A percentile compares a stretch with the other conserved stretches of the same genome.
Evolutionary conservation across 352 stramenopile genomes (phyloP).

Genomic region (Globisporangium megalacanthum): DNA sequence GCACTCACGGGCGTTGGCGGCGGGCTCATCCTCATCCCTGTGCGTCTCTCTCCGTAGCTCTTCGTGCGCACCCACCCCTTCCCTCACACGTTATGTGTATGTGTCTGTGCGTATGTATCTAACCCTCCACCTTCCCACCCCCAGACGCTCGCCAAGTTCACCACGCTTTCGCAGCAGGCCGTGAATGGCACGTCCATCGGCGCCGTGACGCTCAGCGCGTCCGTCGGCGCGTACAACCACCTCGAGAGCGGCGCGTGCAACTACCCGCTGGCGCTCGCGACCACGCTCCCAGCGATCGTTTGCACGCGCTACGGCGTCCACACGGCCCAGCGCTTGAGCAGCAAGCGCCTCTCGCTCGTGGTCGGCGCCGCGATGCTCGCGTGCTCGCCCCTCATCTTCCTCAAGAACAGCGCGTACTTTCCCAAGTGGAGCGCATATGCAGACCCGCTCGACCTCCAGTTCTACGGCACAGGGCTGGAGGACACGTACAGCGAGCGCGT

Average conservation of each 20-base stretch:
- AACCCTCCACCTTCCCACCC: neutral
- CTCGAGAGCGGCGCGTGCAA: slow-evolving; percentile 65
- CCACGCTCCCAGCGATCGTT: slow-evolving; percentile 70
- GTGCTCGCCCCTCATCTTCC: slow-evolving; percentile 72
- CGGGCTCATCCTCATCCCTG: slow-evolving; percentile 80
- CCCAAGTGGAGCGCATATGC: slow-evolving; percentile 57
- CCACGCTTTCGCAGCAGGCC: slow-evolving; percentile 65
- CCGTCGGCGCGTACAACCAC: slow-evolving; percentile 72
- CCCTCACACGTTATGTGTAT: neutral
- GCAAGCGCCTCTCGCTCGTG: slow-evolving; percentile 69
- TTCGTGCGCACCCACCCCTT: neutral
- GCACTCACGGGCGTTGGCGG: slow-evolving; percentile 77
- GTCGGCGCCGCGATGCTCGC: slow-evolving; percentile 75
- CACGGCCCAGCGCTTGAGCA: slow-evolving; percentile 67
- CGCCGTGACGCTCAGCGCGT: slow-evolving; percentile 63
- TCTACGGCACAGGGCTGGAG: slow-evolving; percentile 54
- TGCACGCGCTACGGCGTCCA: slow-evolving; percentile 76
- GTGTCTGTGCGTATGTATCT: neutral
- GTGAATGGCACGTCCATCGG: slow-evolving; percentile 82
- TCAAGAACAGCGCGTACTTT: slow-evolving; percentile 78
- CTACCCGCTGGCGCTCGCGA: slow-evolving; percentile 60
- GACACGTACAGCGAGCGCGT: slow-evolving; percentile 41
- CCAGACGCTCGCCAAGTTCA: slow-evolving; percentile 78
- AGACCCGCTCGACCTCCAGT: slow-evolving; percentile 71
- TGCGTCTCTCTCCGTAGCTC: slow-evolving; percentile 14